A percentile compares a stretch with the other conserved stretches of the same genome.
These are phyloP conservation scores for Mucor mucedo DNA, from an alignment of 371 early-diverging fungal genomes.

Conservation along the genomic window DNA sequence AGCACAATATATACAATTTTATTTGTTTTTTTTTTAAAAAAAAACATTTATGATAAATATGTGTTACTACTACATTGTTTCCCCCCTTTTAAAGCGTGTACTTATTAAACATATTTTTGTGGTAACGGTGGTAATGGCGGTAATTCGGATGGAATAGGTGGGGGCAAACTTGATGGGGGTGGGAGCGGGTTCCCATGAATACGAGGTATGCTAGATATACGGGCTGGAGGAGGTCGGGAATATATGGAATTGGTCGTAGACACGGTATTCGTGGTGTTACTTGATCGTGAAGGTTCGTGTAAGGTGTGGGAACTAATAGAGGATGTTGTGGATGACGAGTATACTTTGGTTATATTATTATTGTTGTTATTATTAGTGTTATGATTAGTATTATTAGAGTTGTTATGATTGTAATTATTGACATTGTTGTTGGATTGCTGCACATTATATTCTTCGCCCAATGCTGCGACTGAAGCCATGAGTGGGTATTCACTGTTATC, in stretches of 20 bases:
- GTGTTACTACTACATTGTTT: no score
- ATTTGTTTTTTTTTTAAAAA: no score
- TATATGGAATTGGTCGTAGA: slow-evolving; percentile 4
- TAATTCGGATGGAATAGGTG: slow-evolving; percentile 33
- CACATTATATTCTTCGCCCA: slow-evolving; percentile 18
- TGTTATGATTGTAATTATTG: background rate
- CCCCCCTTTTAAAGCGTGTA: no score
- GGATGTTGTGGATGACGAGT: slow-evolving; percentile 3
- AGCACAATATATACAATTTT: no score
- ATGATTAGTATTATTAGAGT: slow-evolving; percentile 6
- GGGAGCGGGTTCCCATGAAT: slow-evolving; percentile 28
- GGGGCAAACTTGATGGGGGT: slow-evolving; percentile 36
- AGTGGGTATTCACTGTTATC: slow-evolving; percentile 45
- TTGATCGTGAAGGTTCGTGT: slow-evolving; percentile 7
- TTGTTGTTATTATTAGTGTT: slow-evolving; percentile 9
- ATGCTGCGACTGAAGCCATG: slow-evolving; percentile 38
- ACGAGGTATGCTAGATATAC: slow-evolving; percentile 28
- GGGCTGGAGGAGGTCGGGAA: slow-evolving; percentile 17
- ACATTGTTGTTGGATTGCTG: slow-evolving; percentile 6
- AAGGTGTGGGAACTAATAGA: slow-evolving; percentile 18
- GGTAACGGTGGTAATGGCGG: slow-evolving; percentile 29
- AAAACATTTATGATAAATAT: background rate
- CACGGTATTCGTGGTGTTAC: background rate
- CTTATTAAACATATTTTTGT: slow-evolving; percentile 6
- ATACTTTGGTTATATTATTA: slow-evolving; percentile 1